Percentiles rank a stretch among this genome's conserved stretches.
Evolutionary conservation across 1,284 basidiomycete species (phyloP).

Genomic region (Coriolopsis trogii): DNA sequence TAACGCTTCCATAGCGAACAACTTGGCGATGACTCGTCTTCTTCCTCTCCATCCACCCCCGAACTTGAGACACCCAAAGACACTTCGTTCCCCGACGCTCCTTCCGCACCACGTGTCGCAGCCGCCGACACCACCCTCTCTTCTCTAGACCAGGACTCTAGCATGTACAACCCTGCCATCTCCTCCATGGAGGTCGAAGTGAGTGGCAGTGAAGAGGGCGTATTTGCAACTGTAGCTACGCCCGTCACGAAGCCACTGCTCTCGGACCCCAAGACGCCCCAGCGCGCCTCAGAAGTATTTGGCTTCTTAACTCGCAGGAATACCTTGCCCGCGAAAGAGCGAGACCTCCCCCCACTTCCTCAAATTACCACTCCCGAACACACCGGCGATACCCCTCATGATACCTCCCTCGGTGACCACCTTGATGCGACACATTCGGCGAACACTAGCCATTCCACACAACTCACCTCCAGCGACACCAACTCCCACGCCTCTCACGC

Average conservation of each 20-base stretch:
- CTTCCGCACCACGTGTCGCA: conserved; percentile 28
- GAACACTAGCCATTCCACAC: conserved; percentile 23
- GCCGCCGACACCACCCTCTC: conserved; percentile 40
- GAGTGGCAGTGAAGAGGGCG: conserved; percentile 48
- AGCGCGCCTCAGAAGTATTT: conserved; percentile 70
- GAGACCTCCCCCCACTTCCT: conserved; percentile 22
- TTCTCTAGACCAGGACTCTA: conserved; percentile 49
- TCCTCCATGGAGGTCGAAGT: conserved; percentile 76
- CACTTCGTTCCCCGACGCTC: conserved; percentile 31
- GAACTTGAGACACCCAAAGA: conserved; percentile 35
- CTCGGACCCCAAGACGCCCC: conserved; percentile 48
- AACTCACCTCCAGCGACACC: conserved; percentile 26
- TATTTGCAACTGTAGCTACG: conserved; percentile 7
- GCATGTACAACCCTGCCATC: conserved; percentile 49
- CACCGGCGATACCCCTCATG: conserved; percentile 10
- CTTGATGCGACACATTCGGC: conserved; percentile 23
- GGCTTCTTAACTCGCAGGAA: conserved; percentile 53
- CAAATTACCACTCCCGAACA: conserved; percentile 5
- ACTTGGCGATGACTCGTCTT: conserved; percentile 27
- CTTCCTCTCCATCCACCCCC: conserved; percentile 30
- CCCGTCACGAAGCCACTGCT: conserved; percentile 7
- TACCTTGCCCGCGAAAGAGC: conserved; percentile 24
- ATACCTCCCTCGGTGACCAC: conserved; percentile 11
- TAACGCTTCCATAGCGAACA: conserved; percentile 23
- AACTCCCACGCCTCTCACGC: conserved; percentile 25